phyloP scores from a whole-genome alignment of 2,329 filamentous ascomycete genomes.

The Alternaria sp. region DNA sequence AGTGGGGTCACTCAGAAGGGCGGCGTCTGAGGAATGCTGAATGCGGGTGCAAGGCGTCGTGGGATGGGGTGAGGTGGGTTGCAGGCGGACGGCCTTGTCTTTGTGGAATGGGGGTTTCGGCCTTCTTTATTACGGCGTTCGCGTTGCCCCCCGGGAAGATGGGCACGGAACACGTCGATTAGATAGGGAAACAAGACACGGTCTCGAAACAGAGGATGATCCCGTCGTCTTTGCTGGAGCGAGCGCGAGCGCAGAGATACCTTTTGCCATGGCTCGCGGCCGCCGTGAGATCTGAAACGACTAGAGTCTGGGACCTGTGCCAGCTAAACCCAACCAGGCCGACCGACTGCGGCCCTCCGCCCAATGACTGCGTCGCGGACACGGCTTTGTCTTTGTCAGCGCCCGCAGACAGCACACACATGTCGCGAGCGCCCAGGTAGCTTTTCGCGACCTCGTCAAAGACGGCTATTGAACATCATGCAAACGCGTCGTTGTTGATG shows the following conservation, averaged over 20 bases:
- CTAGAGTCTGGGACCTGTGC: background rate
- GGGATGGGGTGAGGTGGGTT: slow-evolving; percentile 8
- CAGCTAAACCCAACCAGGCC: slow-evolving; percentile 17
- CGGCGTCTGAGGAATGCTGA: background rate
- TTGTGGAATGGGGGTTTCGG: slow-evolving; percentile 20
- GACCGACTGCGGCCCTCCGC: slow-evolving; percentile 1
- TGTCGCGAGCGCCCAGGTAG: background rate
- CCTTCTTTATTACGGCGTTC: slow-evolving; percentile 23
- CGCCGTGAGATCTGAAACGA: slow-evolving; percentile 20
- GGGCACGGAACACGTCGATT: background rate
- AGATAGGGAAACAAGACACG: slow-evolving; percentile 23
- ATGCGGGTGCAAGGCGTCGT: slow-evolving; percentile 14
- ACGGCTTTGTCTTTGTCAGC: slow-evolving; percentile 6
- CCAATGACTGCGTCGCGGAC: background rate
- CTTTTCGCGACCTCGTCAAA: background rate
- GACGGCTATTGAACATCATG: background rate
- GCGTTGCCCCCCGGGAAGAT: slow-evolving; percentile 10
- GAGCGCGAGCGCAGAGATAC: slow-evolving; percentile 20
- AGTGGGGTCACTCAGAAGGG: background rate
- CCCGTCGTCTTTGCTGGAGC: slow-evolving; percentile 11
- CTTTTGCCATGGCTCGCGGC: slow-evolving; percentile 23
- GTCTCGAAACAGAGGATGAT: slow-evolving; percentile 23
- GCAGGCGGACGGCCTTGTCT: slow-evolving; percentile 11
- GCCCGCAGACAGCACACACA: background rate
- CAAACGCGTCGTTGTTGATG: background rate